phyloP scores from a whole-genome alignment of 768 basidiomycete species.

The Multifurca ochricompacta region DNA sequence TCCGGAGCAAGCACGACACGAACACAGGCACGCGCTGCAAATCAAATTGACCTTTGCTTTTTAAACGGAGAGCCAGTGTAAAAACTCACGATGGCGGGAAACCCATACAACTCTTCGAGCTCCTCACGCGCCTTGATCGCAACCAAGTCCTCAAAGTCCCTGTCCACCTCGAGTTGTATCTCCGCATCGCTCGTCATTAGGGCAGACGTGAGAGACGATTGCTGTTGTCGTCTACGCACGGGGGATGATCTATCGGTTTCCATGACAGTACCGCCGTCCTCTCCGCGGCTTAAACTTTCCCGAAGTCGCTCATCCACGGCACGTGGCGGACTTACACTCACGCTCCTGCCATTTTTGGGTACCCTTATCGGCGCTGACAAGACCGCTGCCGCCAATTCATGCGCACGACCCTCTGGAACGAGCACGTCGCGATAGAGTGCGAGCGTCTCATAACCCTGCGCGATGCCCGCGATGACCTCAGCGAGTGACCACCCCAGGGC shows the following conservation, averaged over 20 bases:
- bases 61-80: background rate
- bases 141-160: conserved; percentile 59
- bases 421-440: conserved; percentile 62
- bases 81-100: conserved; percentile 65
- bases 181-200: conserved; percentile 21
- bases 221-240: background rate
- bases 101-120: conserved; percentile 69
- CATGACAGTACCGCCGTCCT: background rate
- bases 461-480: conserved; percentile 55
- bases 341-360: conserved; percentile 19
- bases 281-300: conserved; percentile 12
- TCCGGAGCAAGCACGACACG: conserved; percentile 65
- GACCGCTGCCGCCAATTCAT: conserved; percentile 32
- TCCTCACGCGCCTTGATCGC: conserved; percentile 62
- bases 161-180: conserved; percentile 41
- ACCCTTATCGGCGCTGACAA: conserved; percentile 2
- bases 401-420: conserved; percentile 37
- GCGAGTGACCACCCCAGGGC: conserved; percentile 69
- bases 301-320: conserved; percentile 5
- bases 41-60: conserved; percentile 10
- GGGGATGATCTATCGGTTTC: background rate
- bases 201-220: background rate
- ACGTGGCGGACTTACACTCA: conserved; percentile 2
- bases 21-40: conserved; percentile 68
- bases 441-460: conserved; percentile 65